These are phyloP conservation scores for Ustilago loliicola DNA, from an alignment of 1,284 basidiomycete species.

Conservation along the genomic window DNA sequence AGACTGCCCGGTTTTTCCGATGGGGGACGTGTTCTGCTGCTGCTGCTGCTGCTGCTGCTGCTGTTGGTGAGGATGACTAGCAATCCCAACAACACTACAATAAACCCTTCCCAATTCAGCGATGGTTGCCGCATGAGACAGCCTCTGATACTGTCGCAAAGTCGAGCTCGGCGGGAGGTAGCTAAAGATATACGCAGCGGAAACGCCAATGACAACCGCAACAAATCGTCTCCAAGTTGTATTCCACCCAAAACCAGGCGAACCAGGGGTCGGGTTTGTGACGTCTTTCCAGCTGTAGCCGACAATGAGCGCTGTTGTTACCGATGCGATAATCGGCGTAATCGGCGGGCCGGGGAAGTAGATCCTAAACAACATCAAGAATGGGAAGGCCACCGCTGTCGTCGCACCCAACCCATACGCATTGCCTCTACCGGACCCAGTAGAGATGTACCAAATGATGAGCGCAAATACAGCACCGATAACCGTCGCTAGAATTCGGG, in stretches of 20 bases:
- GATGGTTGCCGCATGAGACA: conserved; percentile 71
- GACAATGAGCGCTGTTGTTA: conserved; percentile 75
- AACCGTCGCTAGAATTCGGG: conserved; percentile 58
- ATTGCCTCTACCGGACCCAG: conserved; percentile 73
- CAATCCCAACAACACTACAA: conserved; percentile 71
- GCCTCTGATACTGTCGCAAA: conserved; percentile 71
- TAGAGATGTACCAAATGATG: conserved; percentile 77
- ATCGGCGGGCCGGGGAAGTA: conserved; percentile 83
- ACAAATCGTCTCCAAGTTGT: conserved; percentile 73
- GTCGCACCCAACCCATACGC: conserved; percentile 81
- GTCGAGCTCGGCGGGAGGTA: conserved; percentile 70
- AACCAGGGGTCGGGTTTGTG: conserved; percentile 56
- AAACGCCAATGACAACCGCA: conserved; percentile 64
- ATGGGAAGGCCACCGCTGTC: conserved; percentile 79
- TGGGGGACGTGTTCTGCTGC: not conserved
- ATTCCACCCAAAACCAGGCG: conserved; percentile 71
- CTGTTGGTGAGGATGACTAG: conserved; percentile 40
- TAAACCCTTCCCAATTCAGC: conserved; percentile 70
- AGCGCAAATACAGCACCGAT: conserved; percentile 76
- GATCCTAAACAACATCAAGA: conserved; percentile 75
- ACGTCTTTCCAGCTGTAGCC: conserved; percentile 63
- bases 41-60: conserved; percentile 1
- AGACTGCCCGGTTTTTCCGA: not conserved
- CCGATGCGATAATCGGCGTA: conserved; percentile 80
- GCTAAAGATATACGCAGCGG: conserved; percentile 64